Evolutionary conservation across 495 filamentous ascomycete species (phyloP).

Genomic region (Opeltia flavorubescens): DNA sequence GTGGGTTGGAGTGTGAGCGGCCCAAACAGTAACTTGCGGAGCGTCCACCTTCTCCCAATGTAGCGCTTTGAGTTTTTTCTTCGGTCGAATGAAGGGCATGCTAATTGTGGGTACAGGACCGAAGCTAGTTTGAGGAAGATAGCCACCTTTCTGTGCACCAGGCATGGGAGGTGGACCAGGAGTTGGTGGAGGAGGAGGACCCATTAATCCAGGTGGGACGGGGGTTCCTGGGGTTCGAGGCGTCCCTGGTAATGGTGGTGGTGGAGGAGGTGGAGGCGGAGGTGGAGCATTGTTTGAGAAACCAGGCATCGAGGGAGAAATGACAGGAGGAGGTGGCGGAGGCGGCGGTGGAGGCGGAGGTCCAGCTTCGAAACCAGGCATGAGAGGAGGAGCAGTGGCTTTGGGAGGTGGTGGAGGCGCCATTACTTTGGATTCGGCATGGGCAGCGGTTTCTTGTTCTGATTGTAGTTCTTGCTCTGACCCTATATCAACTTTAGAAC

Average conservation of each 20-base stretch:
- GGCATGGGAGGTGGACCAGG: constrained; percentile 44
- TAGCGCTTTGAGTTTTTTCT: constrained; percentile 98
- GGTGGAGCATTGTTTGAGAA: constrained; percentile 40
- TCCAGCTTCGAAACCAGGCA: constrained; percentile 31
- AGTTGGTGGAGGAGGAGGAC: constrained; percentile 43
- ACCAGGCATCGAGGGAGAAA: constrained; percentile 27
- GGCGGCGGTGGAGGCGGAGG: constrained; percentile 34
- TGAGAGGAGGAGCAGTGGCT: constrained; percentile 21
- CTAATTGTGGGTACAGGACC: constrained; percentile 31
- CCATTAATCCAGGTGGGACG: constrained; percentile 13
- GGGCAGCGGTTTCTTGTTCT: constrained; percentile 23
- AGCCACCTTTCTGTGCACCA: constrained; percentile 36
- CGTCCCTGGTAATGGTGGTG: constrained; percentile 26
- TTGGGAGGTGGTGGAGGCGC: constrained; percentile 29
- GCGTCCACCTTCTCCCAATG: constrained; percentile 99
- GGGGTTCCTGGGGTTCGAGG: constrained; percentile 12
- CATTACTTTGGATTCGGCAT: background rate
- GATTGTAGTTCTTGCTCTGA: constrained; percentile 18
- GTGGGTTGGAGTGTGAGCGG: constrained; percentile 62
- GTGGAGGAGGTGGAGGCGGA: constrained; percentile 34
- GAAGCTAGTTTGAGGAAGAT: constrained; percentile 31
- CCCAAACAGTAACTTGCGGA: constrained; percentile 91
- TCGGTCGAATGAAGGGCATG: constrained; percentile 70
- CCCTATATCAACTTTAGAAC: constrained; percentile 9
- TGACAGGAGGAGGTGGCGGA: constrained; percentile 31